Evolutionary conservation across 1,139 yeast genomes (phyloP), one percentile per base, ranked within the genome.

Genomic region (Debaryomyces sp.): DNA sequence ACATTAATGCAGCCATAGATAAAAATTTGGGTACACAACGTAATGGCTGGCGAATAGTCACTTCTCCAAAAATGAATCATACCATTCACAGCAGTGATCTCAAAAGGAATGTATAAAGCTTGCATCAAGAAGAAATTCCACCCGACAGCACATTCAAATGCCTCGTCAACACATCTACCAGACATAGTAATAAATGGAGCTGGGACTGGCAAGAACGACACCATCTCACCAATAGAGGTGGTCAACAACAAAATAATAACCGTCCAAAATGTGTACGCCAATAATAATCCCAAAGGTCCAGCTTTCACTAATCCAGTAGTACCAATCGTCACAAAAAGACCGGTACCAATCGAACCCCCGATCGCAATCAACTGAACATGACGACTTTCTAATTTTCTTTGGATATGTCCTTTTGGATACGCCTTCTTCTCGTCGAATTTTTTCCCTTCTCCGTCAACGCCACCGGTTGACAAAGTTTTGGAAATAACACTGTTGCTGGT

Each of bases 111-210:
- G 56, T 86, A 80, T 26, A 88, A 82, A 54, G 90, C 82, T 63
- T 87, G 87, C 66, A 88, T 75, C 52, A 88, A 72, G 83, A 89
- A 88, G 61, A 87, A 89, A 66, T 89, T 89, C 81, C 89, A 85
- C 12, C 91, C 88, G 7, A 89, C 85, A 71, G 87, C 86, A 53
- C 87, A 82, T 58, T 89, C 94, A 52, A 86, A 74, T 0, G 95
- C 85, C 50, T 86, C 89, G 67, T 80, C 84, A 30, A 79, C 78
- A 53, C 74, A 77, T 48, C 84, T 63, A 15, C 82, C 84, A 0
- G 84, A 81, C 78, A 80, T 75, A 39, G 75, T 70, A 53, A 78
- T 70, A 54, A 80, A 80, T 1, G 84, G 84, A 1, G 96, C 87
- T 43, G 84, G 76, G 7, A 88, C 77, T 0, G 96, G 96, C 54